Percentiles rank a stretch among this genome's conserved stretches.
phyloP scores from a whole-genome alignment of 1,139 yeast genomes.

The Yamadazyma aaseri region DNA sequence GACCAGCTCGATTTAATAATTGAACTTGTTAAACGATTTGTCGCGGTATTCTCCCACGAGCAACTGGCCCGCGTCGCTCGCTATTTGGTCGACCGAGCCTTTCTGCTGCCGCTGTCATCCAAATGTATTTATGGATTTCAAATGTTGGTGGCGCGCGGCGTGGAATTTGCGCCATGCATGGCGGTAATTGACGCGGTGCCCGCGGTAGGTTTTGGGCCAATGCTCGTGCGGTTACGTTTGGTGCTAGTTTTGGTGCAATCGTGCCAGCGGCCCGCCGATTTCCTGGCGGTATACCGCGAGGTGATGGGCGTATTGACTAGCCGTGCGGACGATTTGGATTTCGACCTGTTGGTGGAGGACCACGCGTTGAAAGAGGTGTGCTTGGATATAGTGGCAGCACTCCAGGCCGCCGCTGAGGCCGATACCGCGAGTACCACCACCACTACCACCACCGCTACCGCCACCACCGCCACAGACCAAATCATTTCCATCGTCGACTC shows the following conservation, averaged over 20 bases:
- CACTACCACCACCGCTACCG: slow-evolving; percentile 16
- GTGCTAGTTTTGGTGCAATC: slow-evolving; percentile 11
- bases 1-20: slow-evolving; percentile 53
- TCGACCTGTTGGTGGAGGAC: background rate
- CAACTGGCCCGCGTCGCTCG: slow-evolving; percentile 40
- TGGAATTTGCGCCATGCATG: slow-evolving; percentile 8
- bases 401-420: slow-evolving; percentile 39
- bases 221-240: slow-evolving; percentile 10
- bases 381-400: slow-evolving; percentile 3
- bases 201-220: slow-evolving; percentile 3
- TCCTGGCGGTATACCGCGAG: background rate
- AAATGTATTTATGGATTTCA: slow-evolving; percentile 59
- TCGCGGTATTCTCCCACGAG: slow-evolving; percentile 41
- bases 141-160: slow-evolving; percentile 27
- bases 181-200: slow-evolving; percentile 7
- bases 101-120: slow-evolving; percentile 27
- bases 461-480: background rate
- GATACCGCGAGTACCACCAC: slow-evolving; percentile 43
- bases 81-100: slow-evolving; percentile 40
- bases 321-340: background rate
- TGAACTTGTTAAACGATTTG: slow-evolving; percentile 57
- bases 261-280: too few species aligned
- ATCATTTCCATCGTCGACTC: slow-evolving; percentile 18
- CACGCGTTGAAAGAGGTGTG: background rate
- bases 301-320: background rate